Evolutionary conservation across 1,139 yeast species (phyloP).

Genomic region (Williopsis jadinii): DNA sequence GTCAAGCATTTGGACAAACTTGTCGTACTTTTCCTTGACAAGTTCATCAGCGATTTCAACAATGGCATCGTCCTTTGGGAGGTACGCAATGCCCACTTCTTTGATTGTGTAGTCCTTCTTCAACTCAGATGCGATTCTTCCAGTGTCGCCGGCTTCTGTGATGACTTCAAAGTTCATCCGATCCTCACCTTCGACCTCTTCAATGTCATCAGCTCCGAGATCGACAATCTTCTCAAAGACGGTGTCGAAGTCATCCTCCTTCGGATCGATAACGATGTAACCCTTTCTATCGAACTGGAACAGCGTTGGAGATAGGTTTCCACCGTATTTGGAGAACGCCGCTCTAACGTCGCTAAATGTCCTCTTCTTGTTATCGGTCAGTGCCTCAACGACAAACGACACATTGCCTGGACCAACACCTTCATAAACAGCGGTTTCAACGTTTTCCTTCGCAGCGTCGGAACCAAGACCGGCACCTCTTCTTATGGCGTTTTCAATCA

Average conservation of each 20-base stretch:
- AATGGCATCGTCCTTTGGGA: slow-evolving; percentile 55
- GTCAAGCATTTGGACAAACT: slow-evolving; percentile 56
- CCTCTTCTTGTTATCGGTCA: slow-evolving; percentile 83
- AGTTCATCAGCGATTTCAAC: slow-evolving; percentile 51
- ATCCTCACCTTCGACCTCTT: slow-evolving; percentile 37
- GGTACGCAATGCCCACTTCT: slow-evolving; percentile 65
- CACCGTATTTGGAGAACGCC: slow-evolving; percentile 64
- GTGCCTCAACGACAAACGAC: slow-evolving; percentile 75
- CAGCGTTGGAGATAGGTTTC: slow-evolving; percentile 68
- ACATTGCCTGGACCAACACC: slow-evolving; percentile 93
- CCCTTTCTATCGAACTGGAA: slow-evolving; percentile 78
- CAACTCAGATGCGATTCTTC: slow-evolving; percentile 51
- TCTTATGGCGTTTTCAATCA: slow-evolving; percentile 78
- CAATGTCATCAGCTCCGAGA: slow-evolving; percentile 79
- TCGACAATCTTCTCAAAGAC: slow-evolving; percentile 72
- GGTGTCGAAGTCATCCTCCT: slow-evolving; percentile 42
- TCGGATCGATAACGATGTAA: slow-evolving; percentile 44
- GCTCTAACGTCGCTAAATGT: slow-evolving; percentile 72
- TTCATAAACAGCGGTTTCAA: slow-evolving; percentile 58
- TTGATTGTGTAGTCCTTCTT: slow-evolving; percentile 53
- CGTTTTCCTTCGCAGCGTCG: slow-evolving; percentile 30
- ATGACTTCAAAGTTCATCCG: slow-evolving; percentile 29
- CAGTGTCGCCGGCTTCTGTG: slow-evolving; percentile 60
- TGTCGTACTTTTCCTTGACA: slow-evolving; percentile 42
- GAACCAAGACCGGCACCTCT: slow-evolving; percentile 65